phyloP scores from a whole-genome alignment of 1,284 basidiomycete genomes.

The Schizopora paradoxa region DNA sequence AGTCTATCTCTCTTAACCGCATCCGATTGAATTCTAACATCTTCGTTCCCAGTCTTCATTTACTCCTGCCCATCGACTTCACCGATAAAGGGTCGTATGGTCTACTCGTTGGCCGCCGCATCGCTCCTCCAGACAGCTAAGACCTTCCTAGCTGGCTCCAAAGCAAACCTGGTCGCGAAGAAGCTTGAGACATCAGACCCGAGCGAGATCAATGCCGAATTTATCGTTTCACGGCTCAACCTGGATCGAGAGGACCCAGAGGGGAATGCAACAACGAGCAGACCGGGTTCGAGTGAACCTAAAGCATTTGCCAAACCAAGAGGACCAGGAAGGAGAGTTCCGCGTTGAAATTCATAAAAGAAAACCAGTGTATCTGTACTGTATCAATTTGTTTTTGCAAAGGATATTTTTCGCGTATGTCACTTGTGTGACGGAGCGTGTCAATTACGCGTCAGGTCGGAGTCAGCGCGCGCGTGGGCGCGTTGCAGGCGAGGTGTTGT shows the following conservation, averaged over 20 bases:
- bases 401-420: too few relatives aligned
- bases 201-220: constrained; percentile 59
- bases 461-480: too few relatives aligned
- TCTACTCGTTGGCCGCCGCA: constrained; percentile 71
- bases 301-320: constrained; percentile 25
- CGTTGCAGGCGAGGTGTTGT: too few relatives aligned
- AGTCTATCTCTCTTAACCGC: constrained; percentile 20
- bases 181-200: constrained; percentile 84
- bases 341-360: too few relatives aligned
- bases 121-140: constrained; percentile 55
- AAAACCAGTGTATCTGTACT: too few relatives aligned
- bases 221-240: constrained; percentile 53
- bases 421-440: too few relatives aligned
- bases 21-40: constrained; percentile 14
- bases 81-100: constrained; percentile 79
- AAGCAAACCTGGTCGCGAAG: constrained; percentile 41
- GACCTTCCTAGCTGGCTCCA: constrained; percentile 40
- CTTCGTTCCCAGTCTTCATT: constrained; percentile 58
- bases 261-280: constrained; percentile 4
- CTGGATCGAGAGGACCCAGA: constrained; percentile 20
- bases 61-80: constrained; percentile 81
- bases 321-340: constrained; percentile 26
- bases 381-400: too few relatives aligned
- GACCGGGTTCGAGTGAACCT: constrained; percentile 7
- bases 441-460: too few relatives aligned